Percentiles rank a stretch among this genome's conserved stretches.
Conservation (phyloP, 169 alveolate genomes). For the Babesia caballi region DNA sequence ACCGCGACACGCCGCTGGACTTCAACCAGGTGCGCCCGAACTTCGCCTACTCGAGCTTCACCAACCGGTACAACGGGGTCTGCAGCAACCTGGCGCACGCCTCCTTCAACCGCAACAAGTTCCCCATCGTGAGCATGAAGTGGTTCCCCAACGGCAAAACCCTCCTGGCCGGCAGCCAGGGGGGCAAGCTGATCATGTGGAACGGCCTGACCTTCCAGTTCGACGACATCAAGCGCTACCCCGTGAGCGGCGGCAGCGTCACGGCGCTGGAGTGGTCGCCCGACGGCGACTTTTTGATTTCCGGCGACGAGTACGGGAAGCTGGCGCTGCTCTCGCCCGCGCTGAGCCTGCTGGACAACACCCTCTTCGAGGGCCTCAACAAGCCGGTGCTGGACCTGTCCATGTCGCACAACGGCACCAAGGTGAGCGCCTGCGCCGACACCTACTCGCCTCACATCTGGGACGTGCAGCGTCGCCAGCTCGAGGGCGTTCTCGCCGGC, state of each 20-base stretch:
- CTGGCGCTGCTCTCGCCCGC: constrained; percentile 80
- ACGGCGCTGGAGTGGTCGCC: constrained; percentile 79
- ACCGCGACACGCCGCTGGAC: constrained; percentile 55
- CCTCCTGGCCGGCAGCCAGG: constrained; percentile 84
- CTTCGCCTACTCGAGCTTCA: constrained; percentile 34
- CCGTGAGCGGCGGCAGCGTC: constrained; percentile 80
- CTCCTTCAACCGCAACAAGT: constrained; percentile 58
- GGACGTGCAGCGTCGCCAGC: constrained; percentile 70
- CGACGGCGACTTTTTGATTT: constrained; percentile 73
- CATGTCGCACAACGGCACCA: constrained; percentile 70
- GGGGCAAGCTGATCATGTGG: constrained; percentile 85
- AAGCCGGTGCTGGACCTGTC: constrained; percentile 72
- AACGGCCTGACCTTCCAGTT: constrained; percentile 81
- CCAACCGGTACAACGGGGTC: constrained; percentile 58
- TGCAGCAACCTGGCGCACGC: constrained; percentile 63
- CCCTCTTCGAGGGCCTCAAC: constrained; percentile 73
- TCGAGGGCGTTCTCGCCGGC: constrained; percentile 66
- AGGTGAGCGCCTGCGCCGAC: constrained; percentile 78
- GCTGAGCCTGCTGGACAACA: constrained; percentile 71
- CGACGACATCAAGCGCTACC: constrained; percentile 84
- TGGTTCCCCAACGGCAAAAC: constrained; percentile 86
- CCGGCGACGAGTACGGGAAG: constrained; percentile 80
- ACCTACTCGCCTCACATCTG: constrained; percentile 76
- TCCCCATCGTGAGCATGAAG: constrained; percentile 64
- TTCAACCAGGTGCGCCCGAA: constrained; percentile 37